Evolutionary conservation across 805 yeast species (phyloP).

Genomic region (Yamadazyma ubonensis): DNA sequence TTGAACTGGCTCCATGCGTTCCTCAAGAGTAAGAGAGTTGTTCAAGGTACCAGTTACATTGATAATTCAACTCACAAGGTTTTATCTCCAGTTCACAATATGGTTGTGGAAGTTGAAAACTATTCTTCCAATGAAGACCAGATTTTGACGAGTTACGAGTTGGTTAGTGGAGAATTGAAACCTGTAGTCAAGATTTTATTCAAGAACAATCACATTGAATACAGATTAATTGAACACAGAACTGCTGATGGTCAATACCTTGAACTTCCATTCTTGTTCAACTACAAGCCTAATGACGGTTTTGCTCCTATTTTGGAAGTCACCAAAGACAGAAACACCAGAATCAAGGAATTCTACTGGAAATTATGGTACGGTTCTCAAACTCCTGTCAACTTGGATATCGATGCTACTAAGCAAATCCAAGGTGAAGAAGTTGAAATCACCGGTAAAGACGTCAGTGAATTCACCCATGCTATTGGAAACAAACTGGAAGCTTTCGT

Average conservation of each 20-base stretch:
- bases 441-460: conserved; percentile 75
- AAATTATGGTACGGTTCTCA: conserved; percentile 83
- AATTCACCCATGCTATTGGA: conserved; percentile 95
- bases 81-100: conserved; percentile 66
- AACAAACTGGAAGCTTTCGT: conserved; percentile 96
- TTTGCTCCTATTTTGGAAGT: conserved; percentile 92
- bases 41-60: conserved; percentile 80
- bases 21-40: conserved; percentile 72
- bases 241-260: conserved; percentile 74
- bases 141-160: conserved; percentile 63
- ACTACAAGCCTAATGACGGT: conserved; percentile 82
- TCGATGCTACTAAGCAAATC: conserved; percentile 69
- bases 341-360: conserved; percentile 98
- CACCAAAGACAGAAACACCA: conserved; percentile 84
- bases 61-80: conserved; percentile 78
- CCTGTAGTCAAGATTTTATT: conserved; percentile 60
- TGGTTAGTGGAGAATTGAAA: conserved; percentile 64
- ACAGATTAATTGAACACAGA: conserved; percentile 83
- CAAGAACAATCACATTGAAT: conserved; percentile 53
- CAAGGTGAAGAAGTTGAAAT: conserved; percentile 68
- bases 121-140: conserved; percentile 52
- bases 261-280: conserved; percentile 74
- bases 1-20: conserved; percentile 92
- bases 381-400: conserved; percentile 61
- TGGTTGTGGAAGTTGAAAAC: conserved; percentile 56